Percentiles rank a stretch among this genome's conserved stretches.
Conservation (phyloP, 2,329 filamentous ascomycete genomes). For the Aspergillus flavus region DNA sequence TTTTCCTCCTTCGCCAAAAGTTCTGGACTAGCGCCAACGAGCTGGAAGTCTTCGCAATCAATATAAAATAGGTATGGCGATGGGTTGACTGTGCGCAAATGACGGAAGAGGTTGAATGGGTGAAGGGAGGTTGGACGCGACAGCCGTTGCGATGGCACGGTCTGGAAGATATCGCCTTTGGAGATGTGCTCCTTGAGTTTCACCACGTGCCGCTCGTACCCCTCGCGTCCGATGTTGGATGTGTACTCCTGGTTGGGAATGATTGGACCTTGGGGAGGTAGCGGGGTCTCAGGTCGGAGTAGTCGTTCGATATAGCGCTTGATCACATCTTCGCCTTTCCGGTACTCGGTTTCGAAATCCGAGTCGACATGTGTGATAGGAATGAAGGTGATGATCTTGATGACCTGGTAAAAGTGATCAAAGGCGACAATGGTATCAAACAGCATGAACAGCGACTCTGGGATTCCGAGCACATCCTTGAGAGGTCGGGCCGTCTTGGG, state of each 20-base stretch:
- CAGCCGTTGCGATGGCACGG: slow-evolving; percentile 91
- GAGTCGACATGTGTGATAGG: slow-evolving; percentile 63
- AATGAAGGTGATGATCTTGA: slow-evolving; percentile 93
- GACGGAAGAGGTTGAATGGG: slow-evolving; percentile 97
- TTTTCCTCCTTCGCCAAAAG: slow-evolving; percentile 88
- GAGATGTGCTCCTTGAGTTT: slow-evolving; percentile 87
- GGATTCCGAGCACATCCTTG: slow-evolving; percentile 84
- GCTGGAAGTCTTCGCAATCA: slow-evolving; percentile 87
- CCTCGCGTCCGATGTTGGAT: slow-evolving; percentile 86
- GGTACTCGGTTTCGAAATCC: slow-evolving; percentile 69
- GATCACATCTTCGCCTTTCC: slow-evolving; percentile 66
- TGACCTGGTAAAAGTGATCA: slow-evolving; percentile 89
- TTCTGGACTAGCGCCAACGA: slow-evolving; percentile 93
- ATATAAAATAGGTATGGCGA: slow-evolving; percentile 98
- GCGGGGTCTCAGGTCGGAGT: slow-evolving; percentile 71
- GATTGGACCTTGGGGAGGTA: slow-evolving; percentile 77
- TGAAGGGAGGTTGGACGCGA: slow-evolving; percentile 86
- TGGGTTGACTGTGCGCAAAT: slow-evolving; percentile 94
- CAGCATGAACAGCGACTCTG: slow-evolving; percentile 95
- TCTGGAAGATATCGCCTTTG: slow-evolving; percentile 94
- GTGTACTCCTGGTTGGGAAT: slow-evolving; percentile 74
- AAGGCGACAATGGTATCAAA: slow-evolving; percentile 94
- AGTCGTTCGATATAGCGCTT: slow-evolving; percentile 70
- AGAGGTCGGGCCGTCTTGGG: slow-evolving; percentile 89
- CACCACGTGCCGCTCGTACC: slow-evolving; percentile 89